Conservation (phyloP, 2,329 filamentous ascomycete genomes). For the Aspergillus ochraceoroseus region DNA sequence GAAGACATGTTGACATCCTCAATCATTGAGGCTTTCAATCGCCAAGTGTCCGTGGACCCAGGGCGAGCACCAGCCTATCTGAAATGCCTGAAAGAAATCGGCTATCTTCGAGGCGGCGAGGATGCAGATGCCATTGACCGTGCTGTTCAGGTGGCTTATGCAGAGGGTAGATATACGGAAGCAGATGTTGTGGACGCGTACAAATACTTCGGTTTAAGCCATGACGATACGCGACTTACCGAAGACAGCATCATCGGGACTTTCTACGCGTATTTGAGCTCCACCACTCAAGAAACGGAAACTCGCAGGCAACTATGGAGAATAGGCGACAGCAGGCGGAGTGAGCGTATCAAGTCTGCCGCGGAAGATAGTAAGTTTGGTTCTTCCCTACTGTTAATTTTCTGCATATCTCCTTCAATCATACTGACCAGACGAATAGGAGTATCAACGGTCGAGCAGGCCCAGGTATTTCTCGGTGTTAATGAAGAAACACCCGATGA, state of each 20-base stretch:
- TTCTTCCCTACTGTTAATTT: too few relatives aligned
- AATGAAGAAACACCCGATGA: slow-evolving; percentile 51
- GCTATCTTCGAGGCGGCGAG: slow-evolving; percentile 45
- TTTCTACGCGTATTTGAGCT: slow-evolving; percentile 55
- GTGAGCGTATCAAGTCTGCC: slow-evolving; percentile 54
- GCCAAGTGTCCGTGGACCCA: slow-evolving; percentile 55
- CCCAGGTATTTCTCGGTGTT: slow-evolving; percentile 57
- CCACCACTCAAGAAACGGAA: slow-evolving; percentile 48
- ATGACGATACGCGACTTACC: slow-evolving; percentile 43
- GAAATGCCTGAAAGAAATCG: slow-evolving; percentile 59
- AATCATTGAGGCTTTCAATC: slow-evolving; percentile 59
- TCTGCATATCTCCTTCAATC: too few relatives aligned
- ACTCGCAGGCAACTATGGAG: slow-evolving; percentile 54
- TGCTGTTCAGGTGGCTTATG: slow-evolving; percentile 55
- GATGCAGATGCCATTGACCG: slow-evolving; percentile 54
- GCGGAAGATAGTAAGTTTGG: slow-evolving; percentile 50
- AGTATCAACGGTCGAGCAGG: slow-evolving; percentile 60
- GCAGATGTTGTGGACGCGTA: slow-evolving; percentile 57
- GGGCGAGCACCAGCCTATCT: slow-evolving; percentile 57
- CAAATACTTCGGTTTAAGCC: slow-evolving; percentile 53
- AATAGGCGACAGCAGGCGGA: slow-evolving; percentile 56
- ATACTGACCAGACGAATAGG: slow-evolving; percentile 32
- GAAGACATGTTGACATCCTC: slow-evolving; percentile 59
- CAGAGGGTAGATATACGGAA: slow-evolving; percentile 54
- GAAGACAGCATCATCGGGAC: slow-evolving; percentile 60